These are phyloP conservation scores for Durio zibethinus DNA, from an alignment of 345 rosid species.

Conservation along the genomic window DNA sequence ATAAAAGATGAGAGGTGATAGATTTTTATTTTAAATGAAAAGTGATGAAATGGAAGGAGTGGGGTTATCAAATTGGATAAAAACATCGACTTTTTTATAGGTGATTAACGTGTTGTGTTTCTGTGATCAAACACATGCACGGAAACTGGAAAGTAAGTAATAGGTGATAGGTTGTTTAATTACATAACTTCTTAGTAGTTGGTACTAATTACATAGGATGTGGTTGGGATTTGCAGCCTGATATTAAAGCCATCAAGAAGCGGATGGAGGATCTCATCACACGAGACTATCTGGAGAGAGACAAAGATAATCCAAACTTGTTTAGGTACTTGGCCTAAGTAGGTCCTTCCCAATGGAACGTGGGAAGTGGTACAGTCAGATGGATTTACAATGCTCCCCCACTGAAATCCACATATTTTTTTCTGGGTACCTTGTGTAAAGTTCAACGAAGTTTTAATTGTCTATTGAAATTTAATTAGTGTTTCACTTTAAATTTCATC, in stretches of 20 bases:
- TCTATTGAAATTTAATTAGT: background rate
- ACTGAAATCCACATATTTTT: background rate
- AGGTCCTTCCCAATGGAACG: background rate
- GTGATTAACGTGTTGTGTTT: too few relatives aligned
- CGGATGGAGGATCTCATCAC: slow-evolving; percentile 89
- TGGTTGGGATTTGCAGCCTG: slow-evolving; percentile 58
- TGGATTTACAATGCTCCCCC: background rate
- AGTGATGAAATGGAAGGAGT: background rate
- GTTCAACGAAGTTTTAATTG: background rate
- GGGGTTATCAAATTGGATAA: too few relatives aligned
- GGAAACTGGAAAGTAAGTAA: too few relatives aligned
- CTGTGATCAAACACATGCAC: too few relatives aligned
- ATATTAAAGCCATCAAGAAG: slow-evolving; percentile 91
- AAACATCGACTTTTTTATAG: too few relatives aligned
- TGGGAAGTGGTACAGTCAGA: background rate
- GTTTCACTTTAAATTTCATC: background rate
- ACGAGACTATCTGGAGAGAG: slow-evolving; percentile 88
- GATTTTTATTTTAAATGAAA: background rate
- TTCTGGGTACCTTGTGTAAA: background rate
- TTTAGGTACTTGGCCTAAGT: slow-evolving; percentile 73
- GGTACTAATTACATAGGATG: background rate
- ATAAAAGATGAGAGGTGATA: background rate
- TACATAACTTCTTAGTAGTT: too few relatives aligned
- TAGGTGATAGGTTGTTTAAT: too few relatives aligned
- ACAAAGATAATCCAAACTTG: slow-evolving; percentile 65